Conservation (phyloP, 768 basidiomycete species). For the Podaxis mareebaensis region DNA sequence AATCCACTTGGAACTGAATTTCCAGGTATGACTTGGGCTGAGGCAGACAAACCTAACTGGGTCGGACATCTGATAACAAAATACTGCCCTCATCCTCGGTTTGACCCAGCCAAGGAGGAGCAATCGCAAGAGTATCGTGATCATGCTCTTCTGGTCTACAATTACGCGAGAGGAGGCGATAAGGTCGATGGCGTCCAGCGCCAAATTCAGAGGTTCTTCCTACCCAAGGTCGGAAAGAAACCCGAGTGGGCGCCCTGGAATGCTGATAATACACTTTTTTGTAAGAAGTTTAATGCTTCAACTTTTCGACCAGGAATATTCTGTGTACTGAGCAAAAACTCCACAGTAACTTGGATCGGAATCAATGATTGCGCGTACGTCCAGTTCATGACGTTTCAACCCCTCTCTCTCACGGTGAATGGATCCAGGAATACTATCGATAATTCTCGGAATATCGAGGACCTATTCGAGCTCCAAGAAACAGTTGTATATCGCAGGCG, state of each 20-base stretch:
- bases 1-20: constrained; percentile 51
- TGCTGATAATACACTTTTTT: constrained; percentile 43
- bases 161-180: constrained; percentile 59
- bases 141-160: constrained; percentile 49
- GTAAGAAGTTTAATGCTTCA: constrained; percentile 29
- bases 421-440: constrained; percentile 18
- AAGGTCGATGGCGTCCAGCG: constrained; percentile 39
- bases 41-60: constrained; percentile 56
- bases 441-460: constrained; percentile 27
- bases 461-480: constrained; percentile 50
- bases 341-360: constrained; percentile 62
- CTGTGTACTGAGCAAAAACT: not conserved
- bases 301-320: not conserved
- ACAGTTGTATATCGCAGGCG: constrained; percentile 47
- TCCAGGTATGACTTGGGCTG: constrained; percentile 51
- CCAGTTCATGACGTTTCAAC: not conserved
- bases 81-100: constrained; percentile 37
- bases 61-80: constrained; percentile 57
- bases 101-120: constrained; percentile 26
- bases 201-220: constrained; percentile 43
- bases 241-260: constrained; percentile 43
- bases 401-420: too few relatives aligned
- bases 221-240: constrained; percentile 35
- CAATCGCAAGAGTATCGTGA: constrained; percentile 31
- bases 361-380: constrained; percentile 66